Evolutionary conservation across 2,329 filamentous ascomycete species (phyloP).

Genomic region (Neonectria hederae): DNA sequence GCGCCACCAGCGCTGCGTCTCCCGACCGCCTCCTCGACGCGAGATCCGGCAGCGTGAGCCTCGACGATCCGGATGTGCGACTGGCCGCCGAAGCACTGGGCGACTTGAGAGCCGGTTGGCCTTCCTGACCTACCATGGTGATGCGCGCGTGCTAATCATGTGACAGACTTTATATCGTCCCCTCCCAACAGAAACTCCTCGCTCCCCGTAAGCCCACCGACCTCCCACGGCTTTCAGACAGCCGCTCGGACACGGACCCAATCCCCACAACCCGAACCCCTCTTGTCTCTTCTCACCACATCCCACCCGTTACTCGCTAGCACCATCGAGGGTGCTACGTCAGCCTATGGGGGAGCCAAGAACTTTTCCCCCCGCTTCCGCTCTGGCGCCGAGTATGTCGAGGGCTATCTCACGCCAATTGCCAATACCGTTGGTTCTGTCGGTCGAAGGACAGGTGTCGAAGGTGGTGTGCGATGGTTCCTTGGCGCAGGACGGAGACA

Average conservation of each 20-base stretch:
- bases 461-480: constrained; percentile 87
- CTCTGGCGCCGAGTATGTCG: constrained; percentile 89
- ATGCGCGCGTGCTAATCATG: constrained; percentile 22
- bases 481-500: constrained; percentile 69
- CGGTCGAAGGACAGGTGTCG: constrained; percentile 85
- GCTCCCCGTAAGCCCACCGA: constrained; percentile 50
- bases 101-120: constrained; percentile 74
- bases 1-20: constrained; percentile 54
- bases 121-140: neutral
- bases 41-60: constrained; percentile 61
- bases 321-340: constrained; percentile 84
- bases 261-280: constrained; percentile 74
- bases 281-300: constrained; percentile 86
- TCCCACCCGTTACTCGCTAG: constrained; percentile 87
- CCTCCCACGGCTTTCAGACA: constrained; percentile 45
- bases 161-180: constrained; percentile 72
- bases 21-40: constrained; percentile 57
- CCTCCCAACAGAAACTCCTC: constrained; percentile 60
- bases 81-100: constrained; percentile 80
- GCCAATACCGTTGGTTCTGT: constrained; percentile 88
- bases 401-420: constrained; percentile 86
- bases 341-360: constrained; percentile 87
- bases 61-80: constrained; percentile 74
- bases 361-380: constrained; percentile 90
- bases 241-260: constrained; percentile 43